These are phyloP conservation scores for Lactarius deliciosus DNA, from an alignment of 768 basidiomycete genomes.

Conservation along the genomic window DNA sequence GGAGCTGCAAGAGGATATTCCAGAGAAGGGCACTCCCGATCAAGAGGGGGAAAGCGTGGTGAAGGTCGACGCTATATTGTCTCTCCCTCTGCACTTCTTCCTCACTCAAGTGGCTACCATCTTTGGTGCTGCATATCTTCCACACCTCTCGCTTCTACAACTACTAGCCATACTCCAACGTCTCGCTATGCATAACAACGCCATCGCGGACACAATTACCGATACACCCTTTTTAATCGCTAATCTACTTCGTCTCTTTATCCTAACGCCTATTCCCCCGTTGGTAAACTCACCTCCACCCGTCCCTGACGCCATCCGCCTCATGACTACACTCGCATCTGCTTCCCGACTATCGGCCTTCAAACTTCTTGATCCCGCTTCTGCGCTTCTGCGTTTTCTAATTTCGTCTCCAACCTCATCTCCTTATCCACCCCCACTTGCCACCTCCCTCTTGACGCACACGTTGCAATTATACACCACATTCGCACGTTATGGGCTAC, in stretches of 20 bases:
- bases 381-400: constrained; percentile 72
- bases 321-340: constrained; percentile 55
- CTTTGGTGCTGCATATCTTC: constrained; percentile 43
- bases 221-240: constrained; percentile 52
- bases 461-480: constrained; percentile 63
- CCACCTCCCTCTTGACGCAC: constrained; percentile 49
- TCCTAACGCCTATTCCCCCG: constrained; percentile 53
- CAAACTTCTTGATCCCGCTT: constrained; percentile 53
- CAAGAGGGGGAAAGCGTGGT: constrained; percentile 34
- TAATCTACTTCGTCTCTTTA: constrained; percentile 53
- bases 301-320: constrained; percentile 51
- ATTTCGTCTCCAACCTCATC: constrained; percentile 51
- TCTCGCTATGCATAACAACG: constrained; percentile 58
- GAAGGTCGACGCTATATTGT: constrained; percentile 33
- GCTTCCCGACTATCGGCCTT: constrained; percentile 71
- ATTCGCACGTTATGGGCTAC: constrained; percentile 78
- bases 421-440: constrained; percentile 39
- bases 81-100: constrained; percentile 45
- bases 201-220: constrained; percentile 51
- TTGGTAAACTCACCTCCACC: constrained; percentile 36
- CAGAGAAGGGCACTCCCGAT: constrained; percentile 31
- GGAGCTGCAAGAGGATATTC: constrained; percentile 41
- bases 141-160: constrained; percentile 51
- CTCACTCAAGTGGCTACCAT: constrained; percentile 51
- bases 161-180: constrained; percentile 60